Base-by-base conservation (phyloP, 108 stramenopile species). In the Seminavis robusta region DNA sequence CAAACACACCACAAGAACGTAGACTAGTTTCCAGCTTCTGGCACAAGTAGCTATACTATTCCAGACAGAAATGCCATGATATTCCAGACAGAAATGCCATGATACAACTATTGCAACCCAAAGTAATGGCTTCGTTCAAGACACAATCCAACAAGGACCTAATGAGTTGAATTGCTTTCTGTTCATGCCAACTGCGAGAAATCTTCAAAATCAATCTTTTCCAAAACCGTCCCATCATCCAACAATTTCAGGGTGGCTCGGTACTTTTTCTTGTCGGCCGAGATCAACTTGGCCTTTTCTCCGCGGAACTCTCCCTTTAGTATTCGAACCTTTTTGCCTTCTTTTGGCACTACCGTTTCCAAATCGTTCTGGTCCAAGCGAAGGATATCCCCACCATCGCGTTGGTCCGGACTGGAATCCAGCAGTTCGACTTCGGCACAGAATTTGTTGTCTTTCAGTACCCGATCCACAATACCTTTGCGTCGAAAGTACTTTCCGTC, bases 331-430 rank as follows among this genome's bases (percentile, higher is more conserved):
- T 76, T 71, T 24, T 75, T 66, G 23, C 77, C 81, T 10, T 40
- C 6, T 37, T 85, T 85, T 0, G 88, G 88, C 38, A 95, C 60
- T 4, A 95, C 94, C 0, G 94, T 95, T 63, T 92, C 90, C 55
- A 95, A 76, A 67, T 92, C 81, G 40, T 90, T 76, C 59, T 95
- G 94, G 59, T 92, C 88, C 7, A 95, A 37, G 32, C 62, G 50
- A 34, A 95, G 39, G 13, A 87, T 54, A 16, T 56, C 86, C 32
- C 68, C 69, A 16, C 69, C 74, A 8, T 70, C 55, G 10, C 56
- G 49, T 5, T 63, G 30, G 27, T 45, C 51, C 1, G 36, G 53
- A 34, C 54, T 50, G 21, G 56, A 61, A 38, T 86, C 77, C 41
- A 88, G 16, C 21, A 92, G 63, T 67, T 86, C 71, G 44, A 87